These are phyloP conservation scores for Boletus rubropictus DNA, from an alignment of 768 basidiomycete species.

Conservation along the genomic window DNA sequence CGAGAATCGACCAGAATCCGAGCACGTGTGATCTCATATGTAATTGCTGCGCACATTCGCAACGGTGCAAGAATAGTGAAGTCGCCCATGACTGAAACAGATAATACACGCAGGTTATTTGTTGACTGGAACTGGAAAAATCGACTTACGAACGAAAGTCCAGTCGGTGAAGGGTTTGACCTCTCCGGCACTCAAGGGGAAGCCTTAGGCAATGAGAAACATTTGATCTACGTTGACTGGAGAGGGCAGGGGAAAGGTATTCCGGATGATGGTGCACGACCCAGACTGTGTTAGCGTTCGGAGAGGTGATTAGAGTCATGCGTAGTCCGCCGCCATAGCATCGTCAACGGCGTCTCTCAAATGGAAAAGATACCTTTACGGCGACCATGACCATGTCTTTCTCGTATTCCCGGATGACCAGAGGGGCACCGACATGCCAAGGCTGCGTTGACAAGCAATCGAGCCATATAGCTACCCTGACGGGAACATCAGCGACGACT, in stretches of 20 bases:
- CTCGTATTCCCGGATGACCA: too few relatives aligned
- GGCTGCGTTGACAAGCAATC: too few relatives aligned
- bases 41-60: too few relatives aligned
- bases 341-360: too few relatives aligned
- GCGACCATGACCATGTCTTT: too few relatives aligned
- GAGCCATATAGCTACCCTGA: too few relatives aligned
- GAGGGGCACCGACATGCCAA: too few relatives aligned
- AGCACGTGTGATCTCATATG: too few relatives aligned
- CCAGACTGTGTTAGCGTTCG: slow-evolving; percentile 37
- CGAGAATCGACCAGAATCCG: neutral
- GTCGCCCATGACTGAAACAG: too few relatives aligned
- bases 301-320: slow-evolving; percentile 39
- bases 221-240: slow-evolving; percentile 25
- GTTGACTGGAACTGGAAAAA: too few relatives aligned
- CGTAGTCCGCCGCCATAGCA: slow-evolving; percentile 15
- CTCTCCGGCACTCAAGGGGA: slow-evolving; percentile 33
- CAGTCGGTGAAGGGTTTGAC: slow-evolving; percentile 37
- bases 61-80: slow-evolving; percentile 33
- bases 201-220: slow-evolving; percentile 35
- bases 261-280: slow-evolving; percentile 43
- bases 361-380: too few relatives aligned
- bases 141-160: slow-evolving; percentile 32
- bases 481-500: too few relatives aligned
- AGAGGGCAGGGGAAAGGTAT: slow-evolving; percentile 38
- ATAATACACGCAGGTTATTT: slow-evolving; percentile 36